Percentiles rank a stretch among this genome's conserved stretches.
Evolutionary conservation across 2,329 filamentous ascomycete species (phyloP).

Genomic region (Penicillium aurantiogriseum): DNA sequence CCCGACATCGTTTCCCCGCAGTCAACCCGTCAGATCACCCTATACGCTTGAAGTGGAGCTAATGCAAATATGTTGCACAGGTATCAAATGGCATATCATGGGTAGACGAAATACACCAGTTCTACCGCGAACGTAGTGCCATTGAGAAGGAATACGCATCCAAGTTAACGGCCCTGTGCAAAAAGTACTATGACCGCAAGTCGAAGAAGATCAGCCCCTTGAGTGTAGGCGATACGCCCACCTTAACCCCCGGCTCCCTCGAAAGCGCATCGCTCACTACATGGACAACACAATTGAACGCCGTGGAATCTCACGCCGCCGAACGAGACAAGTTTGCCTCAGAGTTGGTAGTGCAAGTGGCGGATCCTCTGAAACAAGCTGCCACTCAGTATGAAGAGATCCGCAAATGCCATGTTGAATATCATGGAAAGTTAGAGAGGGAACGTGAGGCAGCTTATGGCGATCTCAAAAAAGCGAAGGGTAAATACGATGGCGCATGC

Average conservation of each 20-base stretch:
- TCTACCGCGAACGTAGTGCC: conserved; percentile 88
- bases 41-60: conserved; percentile 12
- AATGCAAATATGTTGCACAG: conserved; percentile 37
- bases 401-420: conserved; percentile 86
- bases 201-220: conserved; percentile 80
- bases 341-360: conserved; percentile 75
- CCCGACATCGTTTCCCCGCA: conserved; percentile 17
- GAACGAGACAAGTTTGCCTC: conserved; percentile 85
- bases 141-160: conserved; percentile 97
- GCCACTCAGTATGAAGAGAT: conserved; percentile 80
- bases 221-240: conserved; percentile 90
- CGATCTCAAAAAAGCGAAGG: conserved; percentile 86
- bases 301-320: conserved; percentile 79
- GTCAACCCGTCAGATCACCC: conserved; percentile 12
- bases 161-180: conserved; percentile 82
- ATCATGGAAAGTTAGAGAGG: conserved; percentile 81
- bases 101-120: conserved; percentile 95
- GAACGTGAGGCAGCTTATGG: conserved; percentile 81
- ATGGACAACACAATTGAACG: conserved; percentile 90
- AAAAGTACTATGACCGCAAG: conserved; percentile 98
- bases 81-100: conserved; percentile 84
- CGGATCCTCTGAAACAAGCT: conserved; percentile 79
- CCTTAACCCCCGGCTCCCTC: conserved; percentile 89
- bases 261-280: conserved; percentile 96
- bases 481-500: conserved; percentile 87